Evolutionary conservation across 306 rosid genomes (phyloP), one percentile per base, ranked within the genome.

Genomic region (Ceratonia siliqua): DNA sequence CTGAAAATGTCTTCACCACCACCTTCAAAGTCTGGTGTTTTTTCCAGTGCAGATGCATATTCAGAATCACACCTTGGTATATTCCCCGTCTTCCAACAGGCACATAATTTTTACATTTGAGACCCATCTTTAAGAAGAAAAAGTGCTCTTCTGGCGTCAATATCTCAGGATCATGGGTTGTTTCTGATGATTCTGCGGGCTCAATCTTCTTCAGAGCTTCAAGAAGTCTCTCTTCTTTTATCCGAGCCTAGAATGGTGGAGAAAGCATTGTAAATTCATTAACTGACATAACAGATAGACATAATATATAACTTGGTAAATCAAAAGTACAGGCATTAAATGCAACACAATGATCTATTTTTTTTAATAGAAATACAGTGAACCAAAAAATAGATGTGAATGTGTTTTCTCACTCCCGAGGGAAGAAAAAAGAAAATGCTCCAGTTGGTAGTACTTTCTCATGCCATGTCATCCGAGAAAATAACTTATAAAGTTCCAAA

Each of bases 41-140:
- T 85, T 94, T 92, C 99, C 99, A 94, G 80, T 94, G 97, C 75
- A 94, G 88, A 83, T 94, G 99, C 99, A 92, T 92, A 81, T 94
- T 94, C 62, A 94, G 85, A 82, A 92, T 87, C 59, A 94, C 99
- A 83, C 99, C 96, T 82, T 87, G 89, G 85, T 92, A 94, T 83
- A 94, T 90, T 66, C 99, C 99, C 20, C 96, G 86, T 69, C 99
- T 87, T 81, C 99, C 99, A 33, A 94, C 88, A 25, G 99, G 99
- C 66, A 92, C 97, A 36, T 92, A 94, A 64, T 90, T 94, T 87
- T 90, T 94, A 84, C 93, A 75, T 85, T 89, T 92, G 62, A 90
- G 82, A 35, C 99, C 99, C 97, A 88, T 94, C 82, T 92, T 94
- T 79, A 94, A 80, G 78, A 94, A 94, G 90, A 80, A 94, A 78